Percentiles rank a stretch among this genome's conserved stretches.
Evolutionary conservation across 805 yeast genomes (phyloP).

Genomic region (Ogataea populi-albae): DNA sequence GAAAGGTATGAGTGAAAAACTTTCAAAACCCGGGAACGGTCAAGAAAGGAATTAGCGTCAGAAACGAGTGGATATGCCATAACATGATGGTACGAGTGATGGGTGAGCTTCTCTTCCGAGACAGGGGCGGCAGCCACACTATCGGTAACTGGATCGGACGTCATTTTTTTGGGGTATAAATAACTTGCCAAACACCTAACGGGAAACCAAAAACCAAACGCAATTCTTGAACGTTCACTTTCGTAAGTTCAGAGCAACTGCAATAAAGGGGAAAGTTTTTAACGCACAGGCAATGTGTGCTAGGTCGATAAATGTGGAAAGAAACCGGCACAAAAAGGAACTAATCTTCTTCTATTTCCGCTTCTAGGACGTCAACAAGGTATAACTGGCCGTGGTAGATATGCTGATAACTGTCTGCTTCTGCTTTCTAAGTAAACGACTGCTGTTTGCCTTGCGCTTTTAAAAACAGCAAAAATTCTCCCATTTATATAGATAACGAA

Average conservation of each 20-base stretch:
- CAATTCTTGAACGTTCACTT: too few species aligned
- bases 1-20: slow-evolving; percentile 19
- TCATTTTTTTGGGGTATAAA: slow-evolving; percentile 5
- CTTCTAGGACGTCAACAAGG: too few species aligned
- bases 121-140: slow-evolving; percentile 8
- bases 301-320: neutral
- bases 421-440: too few species aligned
- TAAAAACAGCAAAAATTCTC: too few species aligned
- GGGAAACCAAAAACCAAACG: neutral
- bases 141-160: slow-evolving; percentile 4
- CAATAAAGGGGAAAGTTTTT: too few species aligned
- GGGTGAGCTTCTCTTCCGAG: slow-evolving; percentile 11
- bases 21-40: slow-evolving; percentile 16
- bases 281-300: too few species aligned
- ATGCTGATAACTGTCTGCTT: too few species aligned
- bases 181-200: neutral
- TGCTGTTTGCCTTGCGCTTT: too few species aligned
- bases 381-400: too few species aligned
- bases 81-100: slow-evolving; percentile 26
- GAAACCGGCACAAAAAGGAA: neutral
- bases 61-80: slow-evolving; percentile 31
- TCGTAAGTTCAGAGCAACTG: too few species aligned
- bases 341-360: neutral
- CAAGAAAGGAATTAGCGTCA: slow-evolving; percentile 20
- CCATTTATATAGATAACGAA: too few species aligned